Evolutionary conservation across 306 rosid species (phyloP).

Genomic region (Lithocarpus polystachyus): DNA sequence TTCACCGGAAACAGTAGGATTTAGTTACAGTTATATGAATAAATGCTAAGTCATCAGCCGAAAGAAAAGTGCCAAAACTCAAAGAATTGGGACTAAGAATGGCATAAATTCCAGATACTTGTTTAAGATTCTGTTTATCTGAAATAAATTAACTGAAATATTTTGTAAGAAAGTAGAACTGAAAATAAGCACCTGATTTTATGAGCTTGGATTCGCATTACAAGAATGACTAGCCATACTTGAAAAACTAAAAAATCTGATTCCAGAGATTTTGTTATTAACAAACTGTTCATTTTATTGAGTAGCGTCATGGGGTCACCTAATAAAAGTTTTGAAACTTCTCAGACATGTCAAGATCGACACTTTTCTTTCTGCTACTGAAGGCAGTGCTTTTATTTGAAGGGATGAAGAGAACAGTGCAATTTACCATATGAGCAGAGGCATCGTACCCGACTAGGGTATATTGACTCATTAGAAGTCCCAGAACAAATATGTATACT

Average conservation of each 20-base stretch:
- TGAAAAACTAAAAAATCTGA: not conserved
- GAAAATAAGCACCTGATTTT: not conserved
- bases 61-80: conserved; percentile 9
- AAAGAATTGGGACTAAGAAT: not conserved
- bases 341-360: not conserved
- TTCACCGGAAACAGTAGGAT: conserved; percentile 16
- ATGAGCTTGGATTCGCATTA: not conserved
- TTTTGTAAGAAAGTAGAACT: not conserved
- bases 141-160: not conserved
- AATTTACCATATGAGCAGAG: conserved; percentile 90
- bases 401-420: conserved; percentile 5
- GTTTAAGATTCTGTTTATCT: not conserved
- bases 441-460: conserved; percentile 92
- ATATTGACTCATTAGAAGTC: conserved; percentile 91
- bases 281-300: not conserved
- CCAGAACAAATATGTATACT: conserved; percentile 79
- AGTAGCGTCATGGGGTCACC: not conserved
- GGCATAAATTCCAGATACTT: not conserved
- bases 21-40: not conserved
- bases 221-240: not conserved
- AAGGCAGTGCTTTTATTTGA: not conserved
- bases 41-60: not conserved
- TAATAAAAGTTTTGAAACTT: not conserved
- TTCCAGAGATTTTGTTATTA: not conserved
- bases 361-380: not conserved